These are phyloP conservation scores for Circinella umbellata DNA, from an alignment of 371 early-diverging fungal genomes.

Conservation along the genomic window DNA sequence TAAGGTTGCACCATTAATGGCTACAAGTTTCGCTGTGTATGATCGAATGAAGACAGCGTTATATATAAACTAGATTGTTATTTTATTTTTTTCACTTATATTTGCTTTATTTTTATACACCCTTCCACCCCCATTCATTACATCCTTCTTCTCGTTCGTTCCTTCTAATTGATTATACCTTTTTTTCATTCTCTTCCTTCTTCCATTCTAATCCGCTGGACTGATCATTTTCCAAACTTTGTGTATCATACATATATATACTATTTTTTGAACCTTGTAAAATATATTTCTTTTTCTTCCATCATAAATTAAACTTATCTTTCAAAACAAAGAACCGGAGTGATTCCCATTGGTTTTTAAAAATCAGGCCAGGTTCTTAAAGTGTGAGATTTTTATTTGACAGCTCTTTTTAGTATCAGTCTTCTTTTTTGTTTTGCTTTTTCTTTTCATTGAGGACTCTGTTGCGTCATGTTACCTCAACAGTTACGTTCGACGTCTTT, in stretches of 20 bases:
- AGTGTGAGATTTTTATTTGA: not conserved
- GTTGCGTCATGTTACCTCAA: not conserved
- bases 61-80: constrained; percentile 45
- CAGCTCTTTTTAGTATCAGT: not conserved
- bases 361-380: not conserved
- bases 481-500: not conserved
- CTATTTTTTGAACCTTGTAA: not conserved
- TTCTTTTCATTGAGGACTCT: not conserved
- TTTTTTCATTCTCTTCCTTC: too few species aligned
- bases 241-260: too few species aligned
- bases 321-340: not conserved
- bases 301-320: not conserved
- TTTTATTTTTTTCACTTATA: not conserved
- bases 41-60: constrained; percentile 73
- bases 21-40: constrained; percentile 86
- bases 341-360: not conserved
- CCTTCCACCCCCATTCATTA: too few species aligned
- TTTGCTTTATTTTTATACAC: too few species aligned
- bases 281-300: not conserved
- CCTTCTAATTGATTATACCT: too few species aligned
- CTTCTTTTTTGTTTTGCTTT: not conserved
- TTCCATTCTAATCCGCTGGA: too few species aligned
- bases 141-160: too few species aligned
- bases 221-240: too few species aligned
- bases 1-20: constrained; percentile 93